Evolutionary conservation across 495 filamentous ascomycete species (phyloP).

Genomic region (Penicillium macrosclerotiorum): DNA sequence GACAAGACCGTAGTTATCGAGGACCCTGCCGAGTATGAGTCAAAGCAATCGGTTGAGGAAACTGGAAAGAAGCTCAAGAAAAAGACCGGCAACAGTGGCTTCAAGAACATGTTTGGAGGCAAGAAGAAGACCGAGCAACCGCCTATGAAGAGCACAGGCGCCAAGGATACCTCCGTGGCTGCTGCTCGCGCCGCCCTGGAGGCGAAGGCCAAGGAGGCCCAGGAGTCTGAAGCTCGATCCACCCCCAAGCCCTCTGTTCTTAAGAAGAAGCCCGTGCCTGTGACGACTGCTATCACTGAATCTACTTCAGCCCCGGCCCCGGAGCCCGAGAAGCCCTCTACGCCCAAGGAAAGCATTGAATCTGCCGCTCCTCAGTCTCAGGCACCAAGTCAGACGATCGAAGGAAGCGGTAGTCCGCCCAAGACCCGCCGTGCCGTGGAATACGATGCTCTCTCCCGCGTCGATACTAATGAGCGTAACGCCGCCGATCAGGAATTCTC

Average conservation of each 20-base stretch:
- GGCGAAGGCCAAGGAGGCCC: constrained; percentile 39
- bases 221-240: constrained; percentile 25
- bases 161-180: constrained; percentile 41
- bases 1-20: constrained; percentile 22
- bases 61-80: constrained; percentile 44
- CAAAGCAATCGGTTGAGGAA: constrained; percentile 33
- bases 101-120: constrained; percentile 48
- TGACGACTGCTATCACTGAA: constrained; percentile 12
- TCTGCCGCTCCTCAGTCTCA: constrained; percentile 24
- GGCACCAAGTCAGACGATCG: not conserved
- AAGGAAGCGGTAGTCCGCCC: constrained; percentile 33
- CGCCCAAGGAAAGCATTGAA: constrained; percentile 20
- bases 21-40: constrained; percentile 20
- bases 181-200: constrained; percentile 52
- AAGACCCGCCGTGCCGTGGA: constrained; percentile 50
- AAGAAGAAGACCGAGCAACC: constrained; percentile 43
- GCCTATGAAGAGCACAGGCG: constrained; percentile 36
- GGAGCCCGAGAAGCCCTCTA: constrained; percentile 14
- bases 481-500: constrained; percentile 72
- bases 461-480: constrained; percentile 62
- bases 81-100: constrained; percentile 43
- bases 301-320: constrained; percentile 10
- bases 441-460: constrained; percentile 55
- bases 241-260: constrained; percentile 23
- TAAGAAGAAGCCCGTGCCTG: constrained; percentile 40